Conservation (phyloP, 805 yeast species). For the Candida boidinii region DNA sequence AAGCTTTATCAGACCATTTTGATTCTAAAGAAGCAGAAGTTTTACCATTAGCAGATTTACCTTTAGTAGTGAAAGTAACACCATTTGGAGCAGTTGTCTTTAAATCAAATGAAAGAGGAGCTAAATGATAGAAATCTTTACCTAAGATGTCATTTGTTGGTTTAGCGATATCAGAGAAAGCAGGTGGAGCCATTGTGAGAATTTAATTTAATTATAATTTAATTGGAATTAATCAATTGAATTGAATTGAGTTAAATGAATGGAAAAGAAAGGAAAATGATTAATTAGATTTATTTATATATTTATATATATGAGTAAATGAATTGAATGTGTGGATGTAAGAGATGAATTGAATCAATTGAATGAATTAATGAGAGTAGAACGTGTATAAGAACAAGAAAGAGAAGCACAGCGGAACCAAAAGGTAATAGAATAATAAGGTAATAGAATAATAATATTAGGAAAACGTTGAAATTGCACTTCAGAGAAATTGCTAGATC, state of each 20-base stretch:
- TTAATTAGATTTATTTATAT: too few species aligned
- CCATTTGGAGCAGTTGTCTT: conserved; percentile 95
- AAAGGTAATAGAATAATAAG: too few species aligned
- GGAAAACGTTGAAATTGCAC: too few species aligned
- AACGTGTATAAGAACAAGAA: too few species aligned
- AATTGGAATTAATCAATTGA: too few species aligned
- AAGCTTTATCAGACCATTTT: conserved; percentile 84
- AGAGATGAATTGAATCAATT: not conserved
- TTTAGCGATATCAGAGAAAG: conserved; percentile 90
- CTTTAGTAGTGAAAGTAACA: conserved; percentile 89
- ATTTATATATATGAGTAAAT: too few species aligned
- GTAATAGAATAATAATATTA: too few species aligned
- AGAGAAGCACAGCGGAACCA: too few species aligned
- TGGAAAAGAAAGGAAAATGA: too few species aligned
- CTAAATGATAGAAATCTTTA: conserved; percentile 88
- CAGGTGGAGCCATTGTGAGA: conserved; percentile 66
- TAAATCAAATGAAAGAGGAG: conserved; percentile 82
- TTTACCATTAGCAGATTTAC: conserved; percentile 75
- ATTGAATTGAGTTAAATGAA: not conserved
- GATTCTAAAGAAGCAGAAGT: conserved; percentile 87
- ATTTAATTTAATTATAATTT: not conserved
- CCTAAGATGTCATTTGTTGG: conserved; percentile 82
- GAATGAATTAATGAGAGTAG: not conserved
- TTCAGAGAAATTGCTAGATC: too few species aligned
- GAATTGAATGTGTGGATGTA: too few species aligned